Conservation (phyloP, 306 rosid species). For the Quercus parvula region DNA sequence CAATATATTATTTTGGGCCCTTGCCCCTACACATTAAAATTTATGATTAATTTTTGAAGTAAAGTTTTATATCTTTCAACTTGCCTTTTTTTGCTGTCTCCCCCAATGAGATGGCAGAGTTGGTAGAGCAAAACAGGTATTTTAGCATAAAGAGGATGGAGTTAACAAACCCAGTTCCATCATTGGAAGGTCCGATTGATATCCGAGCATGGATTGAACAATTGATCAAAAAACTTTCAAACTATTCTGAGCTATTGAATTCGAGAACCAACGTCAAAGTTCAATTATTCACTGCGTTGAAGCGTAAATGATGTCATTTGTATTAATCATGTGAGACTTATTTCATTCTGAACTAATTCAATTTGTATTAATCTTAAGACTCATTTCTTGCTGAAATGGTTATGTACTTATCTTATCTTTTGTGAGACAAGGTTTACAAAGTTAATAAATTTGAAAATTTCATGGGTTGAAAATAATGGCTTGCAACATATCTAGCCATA, state of each 20-base stretch:
- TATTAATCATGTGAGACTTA: neutral
- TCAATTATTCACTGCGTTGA: constrained; percentile 38
- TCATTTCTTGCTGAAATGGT: no score
- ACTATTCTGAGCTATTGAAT: constrained; percentile 11
- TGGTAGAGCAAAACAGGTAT: constrained; percentile 41
- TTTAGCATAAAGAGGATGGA: constrained; percentile 45
- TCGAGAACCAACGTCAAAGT: constrained; percentile 26
- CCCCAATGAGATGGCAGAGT: constrained; percentile 35
- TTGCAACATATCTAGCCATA: no score
- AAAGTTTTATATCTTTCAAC: constrained; percentile 30
- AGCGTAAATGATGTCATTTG: constrained; percentile 21
- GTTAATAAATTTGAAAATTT: no score
- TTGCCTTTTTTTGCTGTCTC: constrained; percentile 42
- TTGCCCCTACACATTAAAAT: no score
- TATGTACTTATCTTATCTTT: no score
- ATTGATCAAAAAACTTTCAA: constrained; percentile 3
- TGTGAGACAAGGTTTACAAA: no score
- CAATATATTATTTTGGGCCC: no score
- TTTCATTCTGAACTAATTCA: no score
- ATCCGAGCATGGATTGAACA: constrained; percentile 16
- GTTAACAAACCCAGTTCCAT: constrained; percentile 33
- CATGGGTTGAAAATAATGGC: no score
- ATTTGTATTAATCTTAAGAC: no score
- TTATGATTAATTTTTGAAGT: no score
- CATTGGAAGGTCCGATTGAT: constrained; percentile 31